Base-by-base conservation (phyloP, 2,329 filamentous ascomycete genomes). In the Clonostachys chloroleuca region DNA sequence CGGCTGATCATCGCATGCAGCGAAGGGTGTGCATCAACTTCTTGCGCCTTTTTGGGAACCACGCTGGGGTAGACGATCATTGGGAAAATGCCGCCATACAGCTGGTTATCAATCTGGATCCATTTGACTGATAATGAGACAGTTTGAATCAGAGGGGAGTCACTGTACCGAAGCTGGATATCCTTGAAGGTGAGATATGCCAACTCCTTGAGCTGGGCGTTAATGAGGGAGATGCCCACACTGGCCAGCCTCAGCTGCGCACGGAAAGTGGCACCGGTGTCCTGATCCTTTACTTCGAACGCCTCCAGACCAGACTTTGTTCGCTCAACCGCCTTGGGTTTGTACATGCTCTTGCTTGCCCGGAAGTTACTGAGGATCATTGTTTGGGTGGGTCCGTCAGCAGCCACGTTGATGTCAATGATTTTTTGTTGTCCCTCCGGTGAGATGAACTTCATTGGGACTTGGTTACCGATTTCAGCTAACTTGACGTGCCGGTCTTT, bases 71-170 rank as follows among this genome's bases (percentile, higher is more conserved):
- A 99, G 48, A 99, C 76, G 33, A 99, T 83, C 70, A 99, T 95
- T 0, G 94, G 94, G 76, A 99, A 99, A 56, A 99, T 92, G 24
- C 95, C 94, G 30, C 95, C 95, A 59, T 99, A 99, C 13, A 99
- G 81, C 66, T 99, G 94, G 58, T 99, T 99, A 68, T 99, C 94
- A 56, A 99, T 89, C 67, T 99, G 94, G 30, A 99, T 94, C 95
- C 95, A 99, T 66, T 99, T 97, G 63, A 97, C 86, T 0, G 90
- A 89, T 44, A 94, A 75, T 43, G 89, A 92, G 51, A 96, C 69
- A 1, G 91, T 97, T 67, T 99, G 94, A 61, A 96, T 96, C 14
- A 96, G 74, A 16, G 84, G 81, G n/a, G 94, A 97, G 59, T 99
- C 94, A 47, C 84, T 90, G 66, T 94, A 96, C 51, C 92, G 91